Evolutionary conservation across 345 rosid species (phyloP).

Genomic region (Citrus medica): DNA sequence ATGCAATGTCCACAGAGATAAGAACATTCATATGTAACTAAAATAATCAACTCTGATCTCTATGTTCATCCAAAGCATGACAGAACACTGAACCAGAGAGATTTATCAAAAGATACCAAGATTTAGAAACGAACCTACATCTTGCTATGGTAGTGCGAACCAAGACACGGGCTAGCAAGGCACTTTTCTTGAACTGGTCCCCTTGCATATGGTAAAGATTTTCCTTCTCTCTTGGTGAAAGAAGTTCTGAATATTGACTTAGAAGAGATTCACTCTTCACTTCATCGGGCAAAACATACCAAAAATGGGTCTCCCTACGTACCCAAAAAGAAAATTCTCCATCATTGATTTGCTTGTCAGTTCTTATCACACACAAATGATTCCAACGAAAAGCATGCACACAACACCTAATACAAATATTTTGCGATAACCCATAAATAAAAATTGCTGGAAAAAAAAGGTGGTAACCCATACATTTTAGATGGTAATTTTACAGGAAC

Average conservation of each 20-base stretch:
- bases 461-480: constrained; percentile 35
- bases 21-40: neutral
- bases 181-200: constrained; percentile 66
- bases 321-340: neutral
- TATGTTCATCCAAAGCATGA: neutral
- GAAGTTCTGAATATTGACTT: constrained; percentile 52
- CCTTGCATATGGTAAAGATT: constrained; percentile 49
- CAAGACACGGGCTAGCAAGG: constrained; percentile 74
- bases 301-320: constrained; percentile 80
- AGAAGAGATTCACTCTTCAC: constrained; percentile 60
- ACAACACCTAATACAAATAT: neutral
- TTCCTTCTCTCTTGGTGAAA: constrained; percentile 70
- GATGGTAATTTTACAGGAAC: constrained; percentile 58
- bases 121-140: constrained; percentile 44
- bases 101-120: neutral
- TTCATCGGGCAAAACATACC: constrained; percentile 81
- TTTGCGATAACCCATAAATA: neutral
- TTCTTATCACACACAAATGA: neutral
- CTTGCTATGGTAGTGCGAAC: constrained; percentile 90
- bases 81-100: neutral
- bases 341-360: neutral
- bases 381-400: neutral
- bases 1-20: neutral
- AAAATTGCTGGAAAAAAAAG: neutral
- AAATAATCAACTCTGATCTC: neutral